These are phyloP conservation scores for Phytophthora lateralis DNA, from an alignment of 352 stramenopile genomes.

Conservation along the genomic window DNA sequence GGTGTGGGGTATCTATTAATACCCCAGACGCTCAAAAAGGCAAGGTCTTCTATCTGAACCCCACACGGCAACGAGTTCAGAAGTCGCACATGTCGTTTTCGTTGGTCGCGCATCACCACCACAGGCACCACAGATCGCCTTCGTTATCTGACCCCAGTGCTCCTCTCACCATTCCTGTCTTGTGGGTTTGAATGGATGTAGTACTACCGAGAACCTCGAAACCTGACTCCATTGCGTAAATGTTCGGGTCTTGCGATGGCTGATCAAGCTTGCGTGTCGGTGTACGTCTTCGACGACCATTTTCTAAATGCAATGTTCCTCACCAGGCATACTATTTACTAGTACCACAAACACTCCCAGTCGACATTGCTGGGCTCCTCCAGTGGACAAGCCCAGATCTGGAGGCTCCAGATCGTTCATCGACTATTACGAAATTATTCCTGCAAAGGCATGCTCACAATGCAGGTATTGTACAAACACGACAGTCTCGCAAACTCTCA, in stretches of 20 bases:
- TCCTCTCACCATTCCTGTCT: not conserved
- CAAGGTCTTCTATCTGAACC: no score
- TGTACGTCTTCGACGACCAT: no score
- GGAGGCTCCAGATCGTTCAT: constrained; percentile 12
- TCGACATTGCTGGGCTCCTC: not conserved
- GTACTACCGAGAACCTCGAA: no score
- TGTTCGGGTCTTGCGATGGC: no score
- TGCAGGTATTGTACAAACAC: constrained; percentile 23
- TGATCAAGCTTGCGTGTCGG: no score
- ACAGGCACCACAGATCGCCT: no score
- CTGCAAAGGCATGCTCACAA: constrained; percentile 6
- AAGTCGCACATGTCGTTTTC: constrained; percentile 1
- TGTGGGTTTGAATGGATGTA: no score
- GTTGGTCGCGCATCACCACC: not conserved
- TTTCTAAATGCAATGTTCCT: no score
- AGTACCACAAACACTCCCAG: not conserved
- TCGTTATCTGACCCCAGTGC: no score
- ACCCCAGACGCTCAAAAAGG: not conserved
- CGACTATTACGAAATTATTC: constrained; percentile 15
- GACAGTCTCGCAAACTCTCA: not conserved
- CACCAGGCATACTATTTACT: no score
- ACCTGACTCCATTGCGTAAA: no score
- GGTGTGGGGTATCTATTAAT: not conserved
- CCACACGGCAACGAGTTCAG: constrained; percentile 1
- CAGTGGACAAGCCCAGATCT: no score